Base-by-base conservation (phyloP, 352 stramenopile genomes). In the Pythium vanterpoolii region DNA sequence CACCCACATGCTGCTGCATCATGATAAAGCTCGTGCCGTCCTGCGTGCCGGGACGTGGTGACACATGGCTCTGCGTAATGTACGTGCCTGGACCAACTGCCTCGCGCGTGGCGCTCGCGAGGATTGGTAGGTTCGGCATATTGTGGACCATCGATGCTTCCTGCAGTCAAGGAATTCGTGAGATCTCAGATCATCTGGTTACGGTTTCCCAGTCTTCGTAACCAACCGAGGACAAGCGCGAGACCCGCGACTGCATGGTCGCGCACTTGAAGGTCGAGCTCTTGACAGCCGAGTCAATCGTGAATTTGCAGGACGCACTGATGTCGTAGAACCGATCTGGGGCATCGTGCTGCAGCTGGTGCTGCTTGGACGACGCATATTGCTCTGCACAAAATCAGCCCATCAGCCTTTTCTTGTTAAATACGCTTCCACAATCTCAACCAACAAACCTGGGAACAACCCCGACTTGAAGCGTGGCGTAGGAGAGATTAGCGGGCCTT, bases 321-420 rank as follows among this genome's bases (percentile, higher is more conserved):
- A 89, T 78, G 60, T 89, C 78, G 66, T 90, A 90, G 60, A 88
- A 90, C 10, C 78, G 78, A 27, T 89, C 78, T 9, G 76, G 78
- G 4, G 69, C 62, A 53, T 87, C 77, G 24, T 79, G 74, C 49
- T 76, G 67, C 8, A 77, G 62, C 14, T 71, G 68, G 34, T 87
- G 69, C 60, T 88, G 72, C 56, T 87, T 90, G 8, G 76, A 86
- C 8, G 76, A 87, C 18, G 79, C 76, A 45, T 87, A 89, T 31
- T 75, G 76, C 64, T 90, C 78, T 90, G 34, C 19, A 21, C 3
- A 9, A 34, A 38, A 13, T 9, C 11, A 38, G 33, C 10, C 16
- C 11, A 9, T 18, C 2, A 38, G 3, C 33, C 11, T 14, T 38
- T 38, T 38, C 4, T 38, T 1, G 10, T 9, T 14, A 38, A 9